These are phyloP conservation scores for Candida tunisiensis DNA, from an alignment of 1,139 yeast genomes.

Conservation along the genomic window DNA sequence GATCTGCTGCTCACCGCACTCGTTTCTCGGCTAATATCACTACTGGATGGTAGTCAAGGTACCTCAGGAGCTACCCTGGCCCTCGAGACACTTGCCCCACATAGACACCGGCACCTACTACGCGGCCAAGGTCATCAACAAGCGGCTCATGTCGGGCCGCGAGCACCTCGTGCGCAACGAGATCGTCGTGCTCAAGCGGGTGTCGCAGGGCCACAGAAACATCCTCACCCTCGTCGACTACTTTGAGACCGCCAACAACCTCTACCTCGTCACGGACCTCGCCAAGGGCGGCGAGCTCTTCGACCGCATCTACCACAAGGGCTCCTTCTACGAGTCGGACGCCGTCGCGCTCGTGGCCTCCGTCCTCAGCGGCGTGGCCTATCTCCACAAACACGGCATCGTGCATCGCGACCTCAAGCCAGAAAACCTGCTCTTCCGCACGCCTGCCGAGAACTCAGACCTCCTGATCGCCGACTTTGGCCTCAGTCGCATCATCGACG, in stretches of 20 bases:
- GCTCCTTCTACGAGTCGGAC: conserved; percentile 31
- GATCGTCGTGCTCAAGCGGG: conserved; percentile 31
- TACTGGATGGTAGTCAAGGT: conserved; percentile 25
- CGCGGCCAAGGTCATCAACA: conserved; percentile 27
- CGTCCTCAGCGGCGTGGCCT: conserved; percentile 33
- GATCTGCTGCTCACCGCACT: no score
- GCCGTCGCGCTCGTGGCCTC: conserved; percentile 34
- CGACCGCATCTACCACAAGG: conserved; percentile 36
- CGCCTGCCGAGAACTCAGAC: conserved; percentile 26
- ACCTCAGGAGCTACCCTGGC: no score
- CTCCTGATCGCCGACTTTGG: conserved; percentile 64
- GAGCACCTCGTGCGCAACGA: conserved; percentile 38
- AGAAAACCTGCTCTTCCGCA: conserved; percentile 57
- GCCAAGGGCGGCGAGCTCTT: conserved; percentile 61
- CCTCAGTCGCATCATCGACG: conserved; percentile 31
- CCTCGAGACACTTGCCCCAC: no score
- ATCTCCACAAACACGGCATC: conserved; percentile 61
- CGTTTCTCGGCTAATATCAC: no score
- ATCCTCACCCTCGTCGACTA: conserved; percentile 49
- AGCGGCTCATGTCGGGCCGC: conserved; percentile 26
- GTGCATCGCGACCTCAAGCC: conserved; percentile 93
- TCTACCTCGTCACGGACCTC: conserved; percentile 49
- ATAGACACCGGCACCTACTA: conserved; percentile 21
- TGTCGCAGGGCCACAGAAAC: conserved; percentile 35
- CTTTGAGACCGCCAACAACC: conserved; percentile 44